Evolutionary conservation across 805 yeast species (phyloP), one percentile per base, ranked within the genome.

Genomic region (Ogataea degrootiae): DNA sequence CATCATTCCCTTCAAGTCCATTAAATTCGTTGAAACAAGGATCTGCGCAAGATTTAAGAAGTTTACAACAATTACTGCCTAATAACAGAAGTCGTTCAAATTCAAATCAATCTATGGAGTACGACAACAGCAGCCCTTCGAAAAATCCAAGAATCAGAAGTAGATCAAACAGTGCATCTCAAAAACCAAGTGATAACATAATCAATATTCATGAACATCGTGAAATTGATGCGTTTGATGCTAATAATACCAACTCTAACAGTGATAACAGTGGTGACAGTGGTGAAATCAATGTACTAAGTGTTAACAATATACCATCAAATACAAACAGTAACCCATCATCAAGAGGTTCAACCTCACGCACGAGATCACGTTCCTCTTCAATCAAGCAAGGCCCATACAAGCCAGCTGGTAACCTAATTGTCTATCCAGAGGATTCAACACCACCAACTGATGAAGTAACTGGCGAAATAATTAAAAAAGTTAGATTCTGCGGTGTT

Each of bases 401-500:
- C 5, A 41, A 46, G 22, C 23, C 46, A 11, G 16, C 43, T 22
- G 68, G 67, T 3, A 64, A 64, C 42, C 42, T 52, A 0, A 42
- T 45, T 14, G 60, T 50, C 15, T 33, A 50, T 15, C 49, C 47
- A 15, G 43, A 50, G 15, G 57, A 48, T 36, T 55, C 50, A 8
- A 48, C 51, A 9, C 37, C 34, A 22, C 35, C 42, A 3, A 48
- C 47, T 31, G 54, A 47, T 19, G 46, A 49, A 14, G 33, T 2
- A 26, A 39, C 34, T 29, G 67, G 64, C 5, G 52, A 50, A 19
- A 4, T 55, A 11, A 34, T 61, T 2, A 77, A 76, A 51, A 75
- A 67, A 51, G 83, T 79, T 11, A 58, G 83, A 33, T 79, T 79
- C 51, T 64, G 65, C 5, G 83, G 82, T 0, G 82, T 79, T 5